Conservation (phyloP, 345 rosid genomes). For the Pseudoturritis turrita region DNA sequence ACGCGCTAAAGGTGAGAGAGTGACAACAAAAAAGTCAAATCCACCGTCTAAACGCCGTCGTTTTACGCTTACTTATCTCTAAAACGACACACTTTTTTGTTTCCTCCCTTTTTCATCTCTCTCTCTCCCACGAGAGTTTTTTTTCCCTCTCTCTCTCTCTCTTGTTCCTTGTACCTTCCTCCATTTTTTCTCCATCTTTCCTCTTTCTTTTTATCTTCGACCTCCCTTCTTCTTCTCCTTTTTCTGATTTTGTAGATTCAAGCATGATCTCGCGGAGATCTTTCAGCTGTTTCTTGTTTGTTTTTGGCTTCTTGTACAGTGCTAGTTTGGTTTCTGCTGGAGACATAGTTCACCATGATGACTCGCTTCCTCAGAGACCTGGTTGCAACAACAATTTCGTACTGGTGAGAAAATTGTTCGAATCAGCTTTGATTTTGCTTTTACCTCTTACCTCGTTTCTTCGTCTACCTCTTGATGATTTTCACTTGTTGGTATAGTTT, state of each 20-base stretch:
- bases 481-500: not conserved
- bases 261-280: constrained; percentile 8
- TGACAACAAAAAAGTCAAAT: constrained; percentile 18
- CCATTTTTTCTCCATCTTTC: constrained; percentile 14
- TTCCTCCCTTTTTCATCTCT: not conserved
- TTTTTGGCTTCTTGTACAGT: constrained; percentile 30
- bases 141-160: constrained; percentile 8
- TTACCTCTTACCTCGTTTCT: not conserved
- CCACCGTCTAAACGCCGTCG: constrained; percentile 29
- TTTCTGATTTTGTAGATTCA: not conserved
- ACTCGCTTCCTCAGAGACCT: constrained; percentile 65
- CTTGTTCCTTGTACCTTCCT: constrained; percentile 10
- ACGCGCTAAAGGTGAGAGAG: constrained; percentile 23
- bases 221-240: not conserved
- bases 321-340: constrained; percentile 48
- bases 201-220: not conserved
- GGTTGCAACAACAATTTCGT: constrained; percentile 93
- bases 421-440: not conserved
- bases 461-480: not conserved
- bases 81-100: constrained; percentile 26
- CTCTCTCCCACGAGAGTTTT: constrained; percentile 18
- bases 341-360: constrained; percentile 90
- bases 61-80: constrained; percentile 20
- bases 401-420: constrained; percentile 40
- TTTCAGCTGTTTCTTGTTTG: constrained; percentile 8